Evolutionary conservation across 2,329 filamentous ascomycete genomes (phyloP).

Genomic region (Ceratocystis smalleyi): DNA sequence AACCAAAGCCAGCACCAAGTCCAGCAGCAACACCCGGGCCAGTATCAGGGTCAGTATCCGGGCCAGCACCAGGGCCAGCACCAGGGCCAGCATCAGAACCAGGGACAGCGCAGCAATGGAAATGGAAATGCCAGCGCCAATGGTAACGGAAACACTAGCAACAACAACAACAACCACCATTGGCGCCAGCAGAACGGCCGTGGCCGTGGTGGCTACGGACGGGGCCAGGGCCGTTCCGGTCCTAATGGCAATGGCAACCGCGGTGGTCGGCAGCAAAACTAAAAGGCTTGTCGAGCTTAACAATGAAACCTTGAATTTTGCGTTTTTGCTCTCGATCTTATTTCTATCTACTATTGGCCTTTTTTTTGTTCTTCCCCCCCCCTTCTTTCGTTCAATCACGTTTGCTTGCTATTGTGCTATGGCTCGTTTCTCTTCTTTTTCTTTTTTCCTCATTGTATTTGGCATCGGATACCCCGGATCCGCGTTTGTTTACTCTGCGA

Average conservation of each 20-base stretch:
- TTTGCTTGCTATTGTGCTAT: not conserved
- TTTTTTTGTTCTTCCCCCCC: not conserved
- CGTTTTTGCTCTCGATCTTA: not conserved
- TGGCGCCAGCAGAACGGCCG: slow-evolving; percentile 14
- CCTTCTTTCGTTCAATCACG: not conserved
- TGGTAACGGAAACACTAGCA: not conserved
- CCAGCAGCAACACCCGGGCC: not conserved
- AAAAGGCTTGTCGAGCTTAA: not conserved
- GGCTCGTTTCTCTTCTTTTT: not conserved
- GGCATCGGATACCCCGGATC: slow-evolving; percentile 7
- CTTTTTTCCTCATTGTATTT: not conserved
- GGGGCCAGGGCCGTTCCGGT: slow-evolving; percentile 19
- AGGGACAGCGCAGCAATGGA: not conserved
- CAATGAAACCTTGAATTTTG: not conserved
- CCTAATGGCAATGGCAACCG: slow-evolving; percentile 19
- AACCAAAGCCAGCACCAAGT: not conserved
- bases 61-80: too few species aligned
- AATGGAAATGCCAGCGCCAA: not conserved
- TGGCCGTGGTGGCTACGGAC: slow-evolving; percentile 20
- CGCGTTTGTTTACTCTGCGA: not conserved
- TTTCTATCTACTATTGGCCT: slow-evolving; percentile 4
- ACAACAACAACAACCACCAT: slow-evolving; percentile 11
- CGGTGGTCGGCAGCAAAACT: slow-evolving; percentile 13
- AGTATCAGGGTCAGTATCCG: not conserved
- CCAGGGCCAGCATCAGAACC: not conserved